phyloP scores from a whole-genome alignment of 306 rosid species.

The Rosa chinensis region DNA sequence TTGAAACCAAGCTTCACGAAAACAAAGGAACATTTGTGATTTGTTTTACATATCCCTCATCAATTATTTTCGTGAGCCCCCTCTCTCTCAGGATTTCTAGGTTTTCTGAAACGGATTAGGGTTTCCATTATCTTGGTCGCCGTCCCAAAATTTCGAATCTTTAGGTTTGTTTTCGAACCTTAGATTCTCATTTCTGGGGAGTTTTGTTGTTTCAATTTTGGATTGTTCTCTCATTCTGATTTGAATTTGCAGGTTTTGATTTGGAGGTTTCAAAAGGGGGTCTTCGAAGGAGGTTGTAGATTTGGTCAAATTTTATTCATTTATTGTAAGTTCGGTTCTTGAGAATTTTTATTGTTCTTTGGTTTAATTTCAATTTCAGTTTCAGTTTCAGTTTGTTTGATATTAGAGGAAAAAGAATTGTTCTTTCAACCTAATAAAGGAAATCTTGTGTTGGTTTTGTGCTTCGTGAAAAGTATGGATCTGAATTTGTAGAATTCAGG shows the following conservation, averaged over 20 bases:
- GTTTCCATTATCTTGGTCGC: conserved; percentile 1
- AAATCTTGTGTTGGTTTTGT: no score
- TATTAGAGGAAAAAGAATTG: no score
- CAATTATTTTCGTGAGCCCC: conserved; percentile 6
- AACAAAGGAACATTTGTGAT: background rate
- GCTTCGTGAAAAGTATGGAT: no score
- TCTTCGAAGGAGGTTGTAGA: background rate
- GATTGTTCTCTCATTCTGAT: background rate
- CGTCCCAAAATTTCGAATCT: background rate
- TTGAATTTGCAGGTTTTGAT: conserved; percentile 12
- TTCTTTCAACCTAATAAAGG: no score
- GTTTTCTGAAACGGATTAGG: conserved; percentile 1
- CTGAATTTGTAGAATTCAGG: background rate
- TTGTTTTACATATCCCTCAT: background rate
- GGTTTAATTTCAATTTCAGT: background rate
- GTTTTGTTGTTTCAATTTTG: background rate
- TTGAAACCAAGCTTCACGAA: background rate
- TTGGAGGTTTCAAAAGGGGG: background rate
- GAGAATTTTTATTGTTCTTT: background rate
- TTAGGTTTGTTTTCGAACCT: background rate
- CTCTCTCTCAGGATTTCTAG: background rate
- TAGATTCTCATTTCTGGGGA: background rate
- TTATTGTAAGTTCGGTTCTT: conserved; percentile 9
- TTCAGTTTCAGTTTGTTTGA: background rate
- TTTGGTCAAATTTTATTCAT: background rate